These are phyloP conservation scores for Psilocybe sp. DNA, from an alignment of 768 basidiomycete genomes.

Conservation along the genomic window DNA sequence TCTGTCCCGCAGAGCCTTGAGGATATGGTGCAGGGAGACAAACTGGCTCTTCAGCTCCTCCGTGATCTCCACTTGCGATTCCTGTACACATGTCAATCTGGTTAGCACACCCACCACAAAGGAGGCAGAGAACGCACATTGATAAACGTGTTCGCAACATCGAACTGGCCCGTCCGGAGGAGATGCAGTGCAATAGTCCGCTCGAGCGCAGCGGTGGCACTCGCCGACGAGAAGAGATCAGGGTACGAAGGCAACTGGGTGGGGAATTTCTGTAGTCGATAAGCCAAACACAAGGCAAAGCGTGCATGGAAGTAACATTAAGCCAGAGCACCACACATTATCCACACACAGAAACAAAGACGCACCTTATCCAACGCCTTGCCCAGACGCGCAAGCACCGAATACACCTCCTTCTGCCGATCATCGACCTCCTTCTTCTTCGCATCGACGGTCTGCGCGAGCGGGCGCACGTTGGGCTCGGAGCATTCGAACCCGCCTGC, in stretches of 20 bases:
- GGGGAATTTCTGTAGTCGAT: slow-evolving; percentile 49
- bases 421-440: slow-evolving; percentile 87
- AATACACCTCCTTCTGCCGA: slow-evolving; percentile 85
- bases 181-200: slow-evolving; percentile 74
- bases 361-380: slow-evolving; percentile 90
- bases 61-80: slow-evolving; percentile 57
- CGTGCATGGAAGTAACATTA: not conserved
- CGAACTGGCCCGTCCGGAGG: slow-evolving; percentile 78
- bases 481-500: slow-evolving; percentile 40
- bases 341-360: not conserved
- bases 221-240: slow-evolving; percentile 60
- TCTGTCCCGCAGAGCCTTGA: slow-evolving; percentile 60
- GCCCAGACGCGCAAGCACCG: slow-evolving; percentile 70
- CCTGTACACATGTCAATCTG: slow-evolving; percentile 37
- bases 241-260: slow-evolving; percentile 62
- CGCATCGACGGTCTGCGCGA: slow-evolving; percentile 59
- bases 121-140: slow-evolving; percentile 41
- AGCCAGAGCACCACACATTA: not conserved
- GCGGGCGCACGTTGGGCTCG: slow-evolving; percentile 44
- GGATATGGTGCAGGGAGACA: slow-evolving; percentile 67
- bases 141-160: slow-evolving; percentile 71
- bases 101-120: not conserved
- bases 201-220: slow-evolving; percentile 62
- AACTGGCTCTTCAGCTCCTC: slow-evolving; percentile 41
- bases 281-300: slow-evolving; percentile 1